Conservation (phyloP, 2,329 filamentous ascomycete species). For the Corinectria fuckeliana region DNA sequence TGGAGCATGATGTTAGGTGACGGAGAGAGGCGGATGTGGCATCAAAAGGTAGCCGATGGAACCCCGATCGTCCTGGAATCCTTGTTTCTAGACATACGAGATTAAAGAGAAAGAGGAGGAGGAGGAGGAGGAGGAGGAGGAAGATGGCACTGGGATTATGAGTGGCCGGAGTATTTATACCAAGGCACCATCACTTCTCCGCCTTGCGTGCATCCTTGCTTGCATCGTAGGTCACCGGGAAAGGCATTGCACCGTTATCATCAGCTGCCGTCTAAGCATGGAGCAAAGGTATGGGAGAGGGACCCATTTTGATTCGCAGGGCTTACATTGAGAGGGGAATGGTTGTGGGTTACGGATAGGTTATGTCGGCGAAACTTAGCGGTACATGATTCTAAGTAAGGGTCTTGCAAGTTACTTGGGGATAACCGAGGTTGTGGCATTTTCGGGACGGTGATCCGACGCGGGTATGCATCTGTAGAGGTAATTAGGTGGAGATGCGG, state of each 20-base stretch:
- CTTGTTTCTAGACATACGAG: not conserved
- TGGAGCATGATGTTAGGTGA: not conserved
- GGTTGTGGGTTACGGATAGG: constrained; percentile 1
- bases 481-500: not conserved
- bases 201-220: too few relatives aligned
- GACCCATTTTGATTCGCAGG: constrained; percentile 7
- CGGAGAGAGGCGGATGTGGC: not conserved
- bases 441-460: constrained; percentile 13
- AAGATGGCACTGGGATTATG: not conserved
- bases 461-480: not conserved
- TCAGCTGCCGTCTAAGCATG: not conserved
- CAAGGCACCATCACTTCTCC: not conserved
- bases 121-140: not conserved
- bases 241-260: constrained; percentile 1
- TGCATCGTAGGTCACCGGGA: constrained; percentile 1
- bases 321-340: not conserved
- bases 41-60: not conserved
- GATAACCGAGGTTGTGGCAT: constrained; percentile 20
- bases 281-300: not conserved
- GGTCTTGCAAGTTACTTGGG: not conserved
- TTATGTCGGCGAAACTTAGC: not conserved
- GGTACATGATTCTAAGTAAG: not conserved
- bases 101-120: not conserved
- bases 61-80: not conserved
- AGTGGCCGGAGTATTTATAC: not conserved